These are phyloP conservation scores for Medicago lupulina DNA, from an alignment of 306 rosid species.

Conservation along the genomic window DNA sequence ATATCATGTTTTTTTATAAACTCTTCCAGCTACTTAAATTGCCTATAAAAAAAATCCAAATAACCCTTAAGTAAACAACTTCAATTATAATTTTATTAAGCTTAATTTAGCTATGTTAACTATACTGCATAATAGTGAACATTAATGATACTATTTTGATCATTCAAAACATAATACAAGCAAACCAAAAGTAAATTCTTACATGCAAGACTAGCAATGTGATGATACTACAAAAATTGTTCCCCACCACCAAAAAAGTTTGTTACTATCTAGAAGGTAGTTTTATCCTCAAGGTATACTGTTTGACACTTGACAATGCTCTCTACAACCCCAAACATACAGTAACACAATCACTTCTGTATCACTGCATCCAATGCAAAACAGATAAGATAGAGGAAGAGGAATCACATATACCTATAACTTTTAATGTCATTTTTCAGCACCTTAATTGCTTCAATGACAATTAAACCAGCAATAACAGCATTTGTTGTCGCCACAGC, in stretches of 20 bases:
- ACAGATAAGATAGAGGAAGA: constrained; percentile 22
- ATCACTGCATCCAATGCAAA: constrained; percentile 20
- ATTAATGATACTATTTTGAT: constrained; percentile 20
- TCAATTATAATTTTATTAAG: background rate
- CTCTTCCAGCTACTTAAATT: background rate
- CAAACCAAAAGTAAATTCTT: background rate
- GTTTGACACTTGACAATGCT: constrained; percentile 25
- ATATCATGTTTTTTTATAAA: background rate
- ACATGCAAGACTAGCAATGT: constrained; percentile 24
- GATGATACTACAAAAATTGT: background rate
- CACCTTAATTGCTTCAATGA: constrained; percentile 95
- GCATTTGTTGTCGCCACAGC: constrained; percentile 99
- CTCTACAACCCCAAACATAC: constrained; percentile 16
- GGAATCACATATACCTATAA: constrained; percentile 64
- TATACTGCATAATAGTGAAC: constrained; percentile 14
- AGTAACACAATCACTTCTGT: constrained; percentile 23
- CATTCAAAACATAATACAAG: constrained; percentile 33
- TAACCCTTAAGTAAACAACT: background rate
- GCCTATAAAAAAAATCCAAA: background rate
- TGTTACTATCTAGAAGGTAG: constrained; percentile 6
- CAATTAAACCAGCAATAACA: constrained; percentile 95
- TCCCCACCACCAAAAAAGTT: background rate
- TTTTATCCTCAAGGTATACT: constrained; percentile 22
- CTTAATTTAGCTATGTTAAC: constrained; percentile 16
- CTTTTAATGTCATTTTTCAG: constrained; percentile 70